Evolutionary conservation across 345 rosid species (phyloP).

Genomic region (Populus pruinosa): DNA sequence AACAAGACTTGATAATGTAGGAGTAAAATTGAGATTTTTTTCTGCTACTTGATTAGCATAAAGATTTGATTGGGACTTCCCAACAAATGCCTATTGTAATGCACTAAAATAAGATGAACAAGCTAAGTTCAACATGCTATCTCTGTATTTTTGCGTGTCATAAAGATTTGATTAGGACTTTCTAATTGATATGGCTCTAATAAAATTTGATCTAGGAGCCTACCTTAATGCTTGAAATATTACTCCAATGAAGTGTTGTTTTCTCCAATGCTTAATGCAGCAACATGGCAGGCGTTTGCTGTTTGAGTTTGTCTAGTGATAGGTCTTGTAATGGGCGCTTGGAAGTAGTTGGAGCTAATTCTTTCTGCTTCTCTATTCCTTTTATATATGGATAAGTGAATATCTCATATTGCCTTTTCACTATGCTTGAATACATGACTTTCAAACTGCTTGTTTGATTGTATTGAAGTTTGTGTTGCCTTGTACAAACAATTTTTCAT

Average conservation of each 20-base stretch:
- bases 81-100: not conserved
- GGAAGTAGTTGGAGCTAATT: not conserved
- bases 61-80: not conserved
- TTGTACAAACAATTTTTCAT: not conserved
- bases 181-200: not conserved
- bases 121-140: not conserved
- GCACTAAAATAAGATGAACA: not conserved
- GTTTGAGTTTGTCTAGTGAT: not conserved
- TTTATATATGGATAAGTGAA: not conserved
- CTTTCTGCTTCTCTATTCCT: not conserved
- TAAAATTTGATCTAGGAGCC: not conserved
- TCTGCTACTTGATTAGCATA: not conserved
- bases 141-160: not conserved
- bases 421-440: not conserved
- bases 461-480: not conserved
- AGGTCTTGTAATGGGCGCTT: not conserved
- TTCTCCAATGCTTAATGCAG: not conserved
- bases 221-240: not conserved
- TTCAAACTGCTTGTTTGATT: not conserved
- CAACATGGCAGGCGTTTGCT: not conserved
- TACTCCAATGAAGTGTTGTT: not conserved
- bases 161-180: not conserved
- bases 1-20: not conserved
- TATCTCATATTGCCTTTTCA: not conserved
- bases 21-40: not conserved